Percentiles rank a stretch among this genome's conserved stretches.
These are phyloP conservation scores for Podila epigama DNA, from an alignment of 192 early-diverging fungal genomes.

Conservation along the genomic window DNA sequence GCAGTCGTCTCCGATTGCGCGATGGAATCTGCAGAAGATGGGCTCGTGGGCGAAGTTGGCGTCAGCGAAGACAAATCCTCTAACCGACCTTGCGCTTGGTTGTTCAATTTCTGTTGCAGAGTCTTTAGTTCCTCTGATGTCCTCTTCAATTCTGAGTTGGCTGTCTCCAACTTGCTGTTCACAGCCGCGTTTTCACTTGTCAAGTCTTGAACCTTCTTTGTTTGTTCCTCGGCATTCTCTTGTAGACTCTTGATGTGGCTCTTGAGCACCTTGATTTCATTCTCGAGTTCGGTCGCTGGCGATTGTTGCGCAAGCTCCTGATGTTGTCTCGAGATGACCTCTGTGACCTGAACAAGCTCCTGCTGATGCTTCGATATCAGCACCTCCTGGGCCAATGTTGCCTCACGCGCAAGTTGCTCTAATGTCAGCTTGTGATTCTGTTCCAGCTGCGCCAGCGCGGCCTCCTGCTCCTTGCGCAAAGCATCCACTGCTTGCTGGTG, in stretches of 20 bases:
- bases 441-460: conserved; percentile 8
- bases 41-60: background rate
- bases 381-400: conserved; percentile 25
- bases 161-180: conserved; percentile 1
- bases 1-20: background rate
- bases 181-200: conserved; percentile 2
- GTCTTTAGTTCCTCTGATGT: conserved; percentile 2
- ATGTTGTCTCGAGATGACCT: background rate
- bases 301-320: background rate
- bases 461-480: conserved; percentile 34
- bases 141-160: conserved; percentile 9
- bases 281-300: background rate
- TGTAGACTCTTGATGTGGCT: conserved; percentile 4
- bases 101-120: background rate
- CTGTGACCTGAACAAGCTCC: conserved; percentile 10
- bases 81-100: too few species aligned
- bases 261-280: background rate
- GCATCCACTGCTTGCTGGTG: conserved; percentile 28
- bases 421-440: conserved; percentile 15
- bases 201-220: conserved; percentile 5
- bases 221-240: conserved; percentile 2
- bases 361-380: conserved; percentile 20
- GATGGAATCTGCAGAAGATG: background rate
- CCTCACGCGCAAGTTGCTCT: conserved; percentile 20
- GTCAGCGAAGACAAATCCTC: background rate